Base-by-base conservation (phyloP, 371 early-diverging fungal genomes). In the Mortierella sp. region DNA sequence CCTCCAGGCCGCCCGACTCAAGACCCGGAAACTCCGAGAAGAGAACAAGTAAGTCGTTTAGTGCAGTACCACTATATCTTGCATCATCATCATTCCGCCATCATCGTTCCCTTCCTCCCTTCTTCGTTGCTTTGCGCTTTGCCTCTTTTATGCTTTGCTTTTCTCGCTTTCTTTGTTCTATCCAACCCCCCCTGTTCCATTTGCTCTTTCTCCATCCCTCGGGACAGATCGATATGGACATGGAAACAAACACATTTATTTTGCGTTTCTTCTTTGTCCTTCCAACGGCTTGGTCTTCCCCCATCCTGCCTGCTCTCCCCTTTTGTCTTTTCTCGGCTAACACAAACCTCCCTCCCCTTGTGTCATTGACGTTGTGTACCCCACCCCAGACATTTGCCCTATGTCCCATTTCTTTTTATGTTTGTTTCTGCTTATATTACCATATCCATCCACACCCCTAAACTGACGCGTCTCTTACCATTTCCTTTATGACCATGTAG, bases 11-110 rank as follows among this genome's bases (percentile, higher is more conserved):
- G 85, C 85, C 31, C 80, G 78, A 59, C 24, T 69, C 73, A 84
- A 84, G 74, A 78, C 75, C 3, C 78, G 81, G 26, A 74, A 77
- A 54, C 81, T 84, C 61, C 80, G 81, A 71, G 85, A 84, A 67
- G 85, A 84, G 53, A 84, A 84, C 75, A 78, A 84, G 85, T 84
- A 84, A 78, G 81, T 1, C n/a, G 3, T 5, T 26, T n/a, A 21
- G 31, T 44, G 64, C 61, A 34, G 28, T 40, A n/a, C 28, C 4
- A n/a, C 37, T 37, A 26, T 61, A 46, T 46, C 51, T 26, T 57
- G 57, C 57, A 57, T 57, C 57, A 57, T 57, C 54, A 71, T 71
- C 59, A 55, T 76, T 50, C 70, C 75, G 37, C 51, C 75, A 71
- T 44, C 51, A 51, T 53, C 77, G 11, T 67, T 26, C 54, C 14